These are phyloP conservation scores for Lactuca sativa DNA, from an alignment of 129 eudicot genomes.

Conservation along the genomic window DNA sequence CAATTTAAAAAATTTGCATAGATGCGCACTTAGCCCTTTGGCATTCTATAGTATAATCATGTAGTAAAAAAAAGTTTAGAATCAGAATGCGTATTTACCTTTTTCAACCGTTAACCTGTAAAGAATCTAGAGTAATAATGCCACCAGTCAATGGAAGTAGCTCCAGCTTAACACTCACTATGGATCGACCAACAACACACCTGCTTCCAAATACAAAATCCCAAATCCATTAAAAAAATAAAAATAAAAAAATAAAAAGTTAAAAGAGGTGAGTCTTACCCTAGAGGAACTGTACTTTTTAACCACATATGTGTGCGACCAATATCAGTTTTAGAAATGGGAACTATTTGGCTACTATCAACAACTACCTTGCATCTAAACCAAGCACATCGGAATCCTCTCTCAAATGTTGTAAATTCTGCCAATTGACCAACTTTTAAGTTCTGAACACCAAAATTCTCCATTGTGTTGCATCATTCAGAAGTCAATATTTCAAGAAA, in stretches of 20 bases:
- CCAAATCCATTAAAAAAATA: background rate
- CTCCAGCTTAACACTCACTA: constrained; percentile 75
- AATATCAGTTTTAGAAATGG: constrained; percentile 46
- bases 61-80: background rate
- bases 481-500: too few relatives aligned
- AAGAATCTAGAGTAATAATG: constrained; percentile 81
- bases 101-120: constrained; percentile 69
- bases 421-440: constrained; percentile 39
- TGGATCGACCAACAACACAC: constrained; percentile 78
- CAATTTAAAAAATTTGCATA: background rate
- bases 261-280: constrained; percentile 44
- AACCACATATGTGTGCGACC: constrained; percentile 82
- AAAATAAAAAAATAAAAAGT: background rate
- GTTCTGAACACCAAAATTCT: constrained; percentile 15
- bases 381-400: constrained; percentile 50
- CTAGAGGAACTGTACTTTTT: constrained; percentile 87
- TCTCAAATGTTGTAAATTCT: constrained; percentile 34
- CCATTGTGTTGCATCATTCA: constrained; percentile 22
- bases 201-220: constrained; percentile 38
- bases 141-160: constrained; percentile 86
- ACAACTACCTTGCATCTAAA: constrained; percentile 46
- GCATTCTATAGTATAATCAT: background rate
- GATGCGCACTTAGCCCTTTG: background rate
- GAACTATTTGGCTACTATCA: constrained; percentile 33
- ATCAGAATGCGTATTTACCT: constrained; percentile 40